A percentile compares a stretch with the other conserved stretches of the same genome.
Evolutionary conservation across 2,329 filamentous ascomycete species (phyloP).

Genomic region (Venturia effusa): DNA sequence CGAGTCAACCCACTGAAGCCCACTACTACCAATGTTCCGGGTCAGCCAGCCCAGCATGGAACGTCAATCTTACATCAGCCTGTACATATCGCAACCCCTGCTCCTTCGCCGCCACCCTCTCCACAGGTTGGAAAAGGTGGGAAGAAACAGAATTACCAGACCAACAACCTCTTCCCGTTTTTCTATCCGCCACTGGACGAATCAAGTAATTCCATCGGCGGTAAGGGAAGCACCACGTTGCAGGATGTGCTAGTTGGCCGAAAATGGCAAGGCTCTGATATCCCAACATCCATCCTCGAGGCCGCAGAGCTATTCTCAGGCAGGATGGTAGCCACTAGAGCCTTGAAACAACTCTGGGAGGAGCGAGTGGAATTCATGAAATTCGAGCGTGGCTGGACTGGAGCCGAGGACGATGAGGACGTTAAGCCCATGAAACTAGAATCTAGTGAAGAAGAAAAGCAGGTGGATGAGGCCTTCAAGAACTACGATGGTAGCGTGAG

Average conservation of each 20-base stretch:
- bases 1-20: constrained; percentile 56
- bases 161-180: constrained; percentile 97
- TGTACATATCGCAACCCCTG: constrained; percentile 96
- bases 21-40: constrained; percentile 42
- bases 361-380: constrained; percentile 85
- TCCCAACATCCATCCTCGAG: constrained; percentile 89
- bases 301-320: constrained; percentile 86
- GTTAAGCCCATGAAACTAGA: constrained; percentile 27
- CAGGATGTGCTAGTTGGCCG: constrained; percentile 72
- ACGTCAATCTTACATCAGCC: constrained; percentile 85
- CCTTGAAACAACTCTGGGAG: constrained; percentile 89
- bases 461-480: constrained; percentile 26
- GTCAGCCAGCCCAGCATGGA: constrained; percentile 39
- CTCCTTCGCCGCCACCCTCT: constrained; percentile 88
- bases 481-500: constrained; percentile 45
- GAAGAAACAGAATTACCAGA: constrained; percentile 99
- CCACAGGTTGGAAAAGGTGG: constrained; percentile 82
- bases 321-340: constrained; percentile 81
- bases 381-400: constrained; percentile 82
- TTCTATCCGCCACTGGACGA: constrained; percentile 90
- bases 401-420: constrained; percentile 33
- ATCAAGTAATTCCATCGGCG: constrained; percentile 79
- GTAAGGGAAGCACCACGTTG: constrained; percentile 71
- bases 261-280: constrained; percentile 86
- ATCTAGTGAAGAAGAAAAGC: constrained; percentile 14